These are phyloP conservation scores for Pelargonium cotyledonis DNA, from an alignment of 441 rosid genomes.

Conservation along the genomic window DNA sequence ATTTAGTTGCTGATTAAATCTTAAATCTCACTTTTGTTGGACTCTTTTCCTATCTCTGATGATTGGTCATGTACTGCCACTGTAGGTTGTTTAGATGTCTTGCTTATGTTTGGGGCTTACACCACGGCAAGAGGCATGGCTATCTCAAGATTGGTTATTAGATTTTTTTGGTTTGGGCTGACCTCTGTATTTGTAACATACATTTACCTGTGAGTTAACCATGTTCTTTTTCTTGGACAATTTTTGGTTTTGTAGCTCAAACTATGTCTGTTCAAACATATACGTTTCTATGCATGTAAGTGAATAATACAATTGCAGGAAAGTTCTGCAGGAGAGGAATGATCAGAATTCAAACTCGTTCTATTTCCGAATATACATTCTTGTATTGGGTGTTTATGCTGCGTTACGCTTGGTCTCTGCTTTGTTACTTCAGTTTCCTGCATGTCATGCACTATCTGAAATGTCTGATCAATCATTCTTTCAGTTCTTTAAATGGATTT, in stretches of 20 bases:
- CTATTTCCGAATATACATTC: conserved; percentile 80
- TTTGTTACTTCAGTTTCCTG: conserved; percentile 68
- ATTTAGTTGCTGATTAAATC: conserved; percentile 7
- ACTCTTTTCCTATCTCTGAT: conserved; percentile 21
- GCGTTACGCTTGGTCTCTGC: conserved; percentile 69
- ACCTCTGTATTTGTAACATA: conserved; percentile 69
- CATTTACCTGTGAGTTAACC: conserved; percentile 66
- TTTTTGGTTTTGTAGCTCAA: not conserved
- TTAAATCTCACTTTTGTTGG: conserved; percentile 11
- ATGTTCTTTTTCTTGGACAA: conserved; percentile 6
- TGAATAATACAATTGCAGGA: conserved; percentile 46
- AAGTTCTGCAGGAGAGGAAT: conserved; percentile 69
- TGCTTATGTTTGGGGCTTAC: conserved; percentile 97
- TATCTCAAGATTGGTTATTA: conserved; percentile 85
- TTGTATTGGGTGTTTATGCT: conserved; percentile 82
- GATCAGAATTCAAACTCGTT: conserved; percentile 51
- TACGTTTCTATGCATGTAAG: conserved; percentile 10
- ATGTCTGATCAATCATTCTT: conserved; percentile 93
- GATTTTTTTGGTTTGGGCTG: conserved; percentile 86
- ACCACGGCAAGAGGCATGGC: conserved; percentile 97
- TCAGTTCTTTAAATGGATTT: conserved; percentile 99
- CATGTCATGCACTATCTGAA: conserved; percentile 82
- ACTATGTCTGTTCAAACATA: not conserved
- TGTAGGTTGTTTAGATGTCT: conserved; percentile 80
- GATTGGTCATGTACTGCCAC: conserved; percentile 18